Conservation (phyloP, 352 stramenopile species). For the Blastocystis sp. region DNA sequence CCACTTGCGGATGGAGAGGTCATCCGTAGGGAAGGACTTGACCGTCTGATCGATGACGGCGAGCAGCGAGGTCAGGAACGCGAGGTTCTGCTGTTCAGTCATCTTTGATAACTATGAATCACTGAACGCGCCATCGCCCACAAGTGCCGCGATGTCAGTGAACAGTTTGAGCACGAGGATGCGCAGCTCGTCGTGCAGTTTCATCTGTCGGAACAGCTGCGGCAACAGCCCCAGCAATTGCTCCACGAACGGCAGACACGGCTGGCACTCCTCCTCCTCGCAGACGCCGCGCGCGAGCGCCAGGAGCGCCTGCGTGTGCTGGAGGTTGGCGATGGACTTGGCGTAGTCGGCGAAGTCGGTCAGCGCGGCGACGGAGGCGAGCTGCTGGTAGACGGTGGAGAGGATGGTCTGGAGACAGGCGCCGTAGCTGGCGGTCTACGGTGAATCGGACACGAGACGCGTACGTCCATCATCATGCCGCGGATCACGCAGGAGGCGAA, state of each 20-base stretch:
- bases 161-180: slow-evolving; percentile 17
- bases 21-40: neutral
- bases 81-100: neutral
- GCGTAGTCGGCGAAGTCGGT: slow-evolving; percentile 19
- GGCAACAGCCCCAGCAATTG: neutral
- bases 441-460: neutral
- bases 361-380: neutral
- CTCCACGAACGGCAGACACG: slow-evolving; percentile 33
- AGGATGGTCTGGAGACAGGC: neutral
- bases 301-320: neutral
- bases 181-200: slow-evolving; percentile 7
- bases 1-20: neutral
- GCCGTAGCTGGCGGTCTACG: neutral
- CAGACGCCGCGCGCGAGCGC: slow-evolving; percentile 1
- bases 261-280: neutral
- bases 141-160: neutral
- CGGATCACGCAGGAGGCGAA: neutral
- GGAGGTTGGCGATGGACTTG: neutral
- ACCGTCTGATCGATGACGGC: neutral
- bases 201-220: neutral
- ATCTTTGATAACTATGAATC: neutral
- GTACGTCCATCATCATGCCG: slow-evolving; percentile 34
- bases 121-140: neutral
- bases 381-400: neutral
- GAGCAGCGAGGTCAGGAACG: neutral